A percentile compares a stretch with the other conserved stretches of the same genome.
These are phyloP conservation scores for Penicillium sp. DNA, from an alignment of 2,329 filamentous ascomycete species.

Conservation along the genomic window DNA sequence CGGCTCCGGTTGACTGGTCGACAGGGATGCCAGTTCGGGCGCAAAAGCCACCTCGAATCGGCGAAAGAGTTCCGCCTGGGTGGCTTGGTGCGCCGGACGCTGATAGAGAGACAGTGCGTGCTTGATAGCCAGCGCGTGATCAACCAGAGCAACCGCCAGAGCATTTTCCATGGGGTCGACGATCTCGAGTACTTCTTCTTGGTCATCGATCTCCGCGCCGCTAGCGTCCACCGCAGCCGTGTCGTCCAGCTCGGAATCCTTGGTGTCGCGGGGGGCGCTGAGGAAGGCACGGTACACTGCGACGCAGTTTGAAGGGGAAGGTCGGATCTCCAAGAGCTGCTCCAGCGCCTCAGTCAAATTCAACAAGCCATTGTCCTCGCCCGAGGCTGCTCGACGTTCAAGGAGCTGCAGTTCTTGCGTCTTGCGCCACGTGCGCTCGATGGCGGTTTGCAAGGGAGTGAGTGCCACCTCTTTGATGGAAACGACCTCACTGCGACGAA, in stretches of 20 bases:
- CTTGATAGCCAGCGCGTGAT: slow-evolving; percentile 83
- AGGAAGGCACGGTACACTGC: slow-evolving; percentile 71
- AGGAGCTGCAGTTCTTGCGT: slow-evolving; percentile 74
- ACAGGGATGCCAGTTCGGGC: slow-evolving; percentile 59
- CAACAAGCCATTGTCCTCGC: slow-evolving; percentile 63
- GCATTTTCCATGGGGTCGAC: slow-evolving; percentile 63
- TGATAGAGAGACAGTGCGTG: slow-evolving; percentile 67
- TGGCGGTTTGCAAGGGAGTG: slow-evolving; percentile 73
- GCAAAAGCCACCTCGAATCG: slow-evolving; percentile 46
- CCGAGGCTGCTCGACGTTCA: slow-evolving; percentile 67
- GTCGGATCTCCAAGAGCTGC: slow-evolving; percentile 70
- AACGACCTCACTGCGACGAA: slow-evolving; percentile 80
- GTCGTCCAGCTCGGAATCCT: slow-evolving; percentile 36
- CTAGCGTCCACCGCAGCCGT: slow-evolving; percentile 27
- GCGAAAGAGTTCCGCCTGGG: slow-evolving; percentile 33
- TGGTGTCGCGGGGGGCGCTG: slow-evolving; percentile 43
- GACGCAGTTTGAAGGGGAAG: slow-evolving; percentile 68
- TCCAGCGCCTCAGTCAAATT: slow-evolving; percentile 69
- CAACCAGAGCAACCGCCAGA: slow-evolving; percentile 76
- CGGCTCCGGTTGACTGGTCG: slow-evolving; percentile 34
- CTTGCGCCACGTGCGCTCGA: slow-evolving; percentile 86
- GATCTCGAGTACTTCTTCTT: slow-evolving; percentile 45
- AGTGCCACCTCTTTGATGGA: slow-evolving; percentile 60
- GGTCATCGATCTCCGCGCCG: slow-evolving; percentile 44
- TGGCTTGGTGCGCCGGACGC: slow-evolving; percentile 50